Base-by-base conservation (phyloP, 2,329 filamentous ascomycete genomes). In the Fusarium burgessii region DNA sequence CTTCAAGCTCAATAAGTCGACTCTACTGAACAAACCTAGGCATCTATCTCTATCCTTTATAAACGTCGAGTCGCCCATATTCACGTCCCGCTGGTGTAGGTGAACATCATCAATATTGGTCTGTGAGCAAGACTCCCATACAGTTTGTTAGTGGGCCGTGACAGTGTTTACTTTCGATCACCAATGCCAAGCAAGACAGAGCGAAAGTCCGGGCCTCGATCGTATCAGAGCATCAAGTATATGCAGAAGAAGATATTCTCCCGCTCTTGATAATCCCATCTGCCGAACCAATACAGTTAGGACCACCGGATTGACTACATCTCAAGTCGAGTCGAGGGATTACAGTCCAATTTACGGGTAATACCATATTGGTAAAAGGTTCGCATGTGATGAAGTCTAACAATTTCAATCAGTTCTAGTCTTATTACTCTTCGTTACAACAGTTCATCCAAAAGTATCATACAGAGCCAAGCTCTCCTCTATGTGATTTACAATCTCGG, bases 401-500 rank as follows among this genome's bases (percentile, higher is more conserved):
- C 10, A 7, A 6, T 55, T 14, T 17, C 38, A 33, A 46, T 15
- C 13, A 33, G 2, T 1, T 55, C 51, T 46, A 55, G 15, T 27
- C 27, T 5, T 33, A 6, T n/a, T 29, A 9, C 17, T 15, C n/a
- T 33, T n/a, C 15, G 9, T 46, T 33, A 20, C 4, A 14, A 40
- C 14, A 25, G 23, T 27, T 12, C 25, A n/a, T 17, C 25, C 35
- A 32, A 23, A 32, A 14, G 11, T 6, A 33, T 9, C 38, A 33
- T 12, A 7, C 18, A 7, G 15, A 12, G 20, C 11, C n/a, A 20
- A 27, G 17, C 6, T 27, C 12, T 38, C 25, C 38, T 25, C 13
- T 6, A 12, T 76, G 82, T 68, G 86, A 62, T 86, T 74, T 75
- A 80, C 83, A 70, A 83, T 85, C 74, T 80, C 82, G 47, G 63